Conservation (phyloP, 2,329 filamentous ascomycete genomes). For the Xylaria sp. region DNA sequence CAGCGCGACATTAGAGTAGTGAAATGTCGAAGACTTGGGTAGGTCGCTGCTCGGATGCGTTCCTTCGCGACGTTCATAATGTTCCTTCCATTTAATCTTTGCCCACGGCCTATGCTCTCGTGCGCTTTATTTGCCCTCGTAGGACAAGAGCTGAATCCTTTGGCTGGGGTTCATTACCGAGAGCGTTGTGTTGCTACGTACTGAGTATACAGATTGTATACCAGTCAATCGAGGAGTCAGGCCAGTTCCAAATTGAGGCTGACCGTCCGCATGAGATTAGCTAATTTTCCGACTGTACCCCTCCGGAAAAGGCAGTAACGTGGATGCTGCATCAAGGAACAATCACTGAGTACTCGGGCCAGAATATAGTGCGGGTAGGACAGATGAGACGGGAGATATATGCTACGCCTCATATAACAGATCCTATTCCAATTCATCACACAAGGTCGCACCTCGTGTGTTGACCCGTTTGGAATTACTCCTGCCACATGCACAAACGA, state of each 20-base stretch:
- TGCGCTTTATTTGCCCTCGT: slow-evolving; percentile 3
- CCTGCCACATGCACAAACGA: slow-evolving; percentile 6
- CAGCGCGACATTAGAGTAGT: slow-evolving; percentile 17
- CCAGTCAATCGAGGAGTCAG: slow-evolving; percentile 28
- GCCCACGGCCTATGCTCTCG: slow-evolving; percentile 1
- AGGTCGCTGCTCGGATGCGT: background rate
- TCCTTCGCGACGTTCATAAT: background rate
- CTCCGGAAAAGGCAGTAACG: slow-evolving; percentile 22
- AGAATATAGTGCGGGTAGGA: slow-evolving; percentile 13
- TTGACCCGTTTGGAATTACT: slow-evolving; percentile 14
- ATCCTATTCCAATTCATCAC: slow-evolving; percentile 11
- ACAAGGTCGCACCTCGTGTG: slow-evolving; percentile 10
- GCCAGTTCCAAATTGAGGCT: slow-evolving; percentile 29
- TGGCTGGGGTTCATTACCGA: slow-evolving; percentile 16
- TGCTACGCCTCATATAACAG: slow-evolving; percentile 9
- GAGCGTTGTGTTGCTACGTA: slow-evolving; percentile 23
- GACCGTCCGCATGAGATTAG: slow-evolving; percentile 24
- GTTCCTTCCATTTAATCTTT: slow-evolving; percentile 1
- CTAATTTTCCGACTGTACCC: slow-evolving; percentile 31
- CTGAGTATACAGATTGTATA: slow-evolving; percentile 5
- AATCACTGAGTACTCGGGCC: slow-evolving; percentile 10
- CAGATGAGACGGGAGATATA: slow-evolving; percentile 16
- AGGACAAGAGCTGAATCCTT: slow-evolving; percentile 10
- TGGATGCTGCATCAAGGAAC: slow-evolving; percentile 18
- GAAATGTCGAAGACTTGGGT: slow-evolving; percentile 19